These are phyloP conservation scores for Blastocladiella emersonii DNA, from an alignment of 371 early-diverging fungal genomes.

Conservation along the genomic window DNA sequence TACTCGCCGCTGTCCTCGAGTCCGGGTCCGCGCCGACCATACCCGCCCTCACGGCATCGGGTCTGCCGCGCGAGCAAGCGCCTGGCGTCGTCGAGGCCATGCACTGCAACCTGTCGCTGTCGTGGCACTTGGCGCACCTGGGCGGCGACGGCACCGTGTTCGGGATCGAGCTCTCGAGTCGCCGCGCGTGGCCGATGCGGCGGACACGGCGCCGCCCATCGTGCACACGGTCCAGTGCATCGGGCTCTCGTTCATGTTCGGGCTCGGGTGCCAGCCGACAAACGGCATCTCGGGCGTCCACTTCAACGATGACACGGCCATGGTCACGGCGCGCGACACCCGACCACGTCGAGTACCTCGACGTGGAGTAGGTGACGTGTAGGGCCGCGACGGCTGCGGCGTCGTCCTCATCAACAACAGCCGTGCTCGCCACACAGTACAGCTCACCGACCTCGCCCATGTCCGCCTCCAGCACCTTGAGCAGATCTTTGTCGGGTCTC, in stretches of 20 bases:
- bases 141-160: neutral
- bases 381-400: slow-evolving; percentile 19
- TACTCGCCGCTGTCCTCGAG: no score
- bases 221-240: slow-evolving; percentile 66
- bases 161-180: neutral
- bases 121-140: neutral
- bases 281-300: slow-evolving; percentile 65
- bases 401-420: slow-evolving; percentile 32
- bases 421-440: neutral
- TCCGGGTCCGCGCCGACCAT: no score
- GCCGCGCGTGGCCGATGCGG: neutral
- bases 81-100: neutral
- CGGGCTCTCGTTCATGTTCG: slow-evolving; percentile 59
- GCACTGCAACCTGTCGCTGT: neutral
- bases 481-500: neutral
- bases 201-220: slow-evolving; percentile 10
- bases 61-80: no score
- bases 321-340: slow-evolving; percentile 37
- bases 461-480: neutral
- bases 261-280: slow-evolving; percentile 67
- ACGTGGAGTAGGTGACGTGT: neutral
- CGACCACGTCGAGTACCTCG: slow-evolving; percentile 22
- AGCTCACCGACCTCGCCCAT: neutral
- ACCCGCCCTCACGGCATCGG: no score
- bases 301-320: slow-evolving; percentile 68